phyloP scores from a whole-genome alignment of 257 asterid genomes.

The Gentiana macrophylla region DNA sequence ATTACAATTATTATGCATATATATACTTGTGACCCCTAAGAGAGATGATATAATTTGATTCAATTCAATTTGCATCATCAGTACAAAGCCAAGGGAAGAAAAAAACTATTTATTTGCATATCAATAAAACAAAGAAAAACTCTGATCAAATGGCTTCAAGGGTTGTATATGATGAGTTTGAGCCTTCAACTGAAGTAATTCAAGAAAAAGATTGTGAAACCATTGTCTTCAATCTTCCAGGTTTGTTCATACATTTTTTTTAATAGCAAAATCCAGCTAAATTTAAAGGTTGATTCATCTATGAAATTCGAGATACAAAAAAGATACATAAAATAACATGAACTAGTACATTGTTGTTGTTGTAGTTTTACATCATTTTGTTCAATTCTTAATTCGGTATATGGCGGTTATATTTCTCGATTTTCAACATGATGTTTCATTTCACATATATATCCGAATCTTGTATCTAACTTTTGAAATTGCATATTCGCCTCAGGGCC shows the following conservation, averaged over 20 bases:
- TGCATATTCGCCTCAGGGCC: no score
- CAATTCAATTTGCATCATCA: not conserved
- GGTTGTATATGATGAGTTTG: constrained; percentile 29
- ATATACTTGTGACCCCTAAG: not conserved
- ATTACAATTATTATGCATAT: not conserved
- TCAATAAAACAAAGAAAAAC: not conserved
- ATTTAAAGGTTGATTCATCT: no score
- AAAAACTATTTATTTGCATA: not conserved
- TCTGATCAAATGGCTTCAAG: constrained; percentile 20
- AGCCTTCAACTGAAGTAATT: constrained; percentile 37
- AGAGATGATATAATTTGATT: not conserved
- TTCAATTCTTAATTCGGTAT: no score
- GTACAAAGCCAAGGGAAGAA: not conserved
- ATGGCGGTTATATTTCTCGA: no score
- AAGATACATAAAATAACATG: no score
- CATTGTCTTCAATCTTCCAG: constrained; percentile 44
- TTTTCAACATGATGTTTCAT: no score
- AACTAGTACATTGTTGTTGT: no score
- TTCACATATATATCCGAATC: no score
- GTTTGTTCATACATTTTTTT: constrained; percentile 12
- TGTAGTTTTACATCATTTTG: no score
- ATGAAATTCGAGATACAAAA: no score
- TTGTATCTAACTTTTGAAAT: no score
- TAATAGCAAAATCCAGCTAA: no score
- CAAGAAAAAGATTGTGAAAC: constrained; percentile 49